These are phyloP conservation scores for Endocalyx cinctus DNA, from an alignment of 2,329 filamentous ascomycete species.

Conservation along the genomic window DNA sequence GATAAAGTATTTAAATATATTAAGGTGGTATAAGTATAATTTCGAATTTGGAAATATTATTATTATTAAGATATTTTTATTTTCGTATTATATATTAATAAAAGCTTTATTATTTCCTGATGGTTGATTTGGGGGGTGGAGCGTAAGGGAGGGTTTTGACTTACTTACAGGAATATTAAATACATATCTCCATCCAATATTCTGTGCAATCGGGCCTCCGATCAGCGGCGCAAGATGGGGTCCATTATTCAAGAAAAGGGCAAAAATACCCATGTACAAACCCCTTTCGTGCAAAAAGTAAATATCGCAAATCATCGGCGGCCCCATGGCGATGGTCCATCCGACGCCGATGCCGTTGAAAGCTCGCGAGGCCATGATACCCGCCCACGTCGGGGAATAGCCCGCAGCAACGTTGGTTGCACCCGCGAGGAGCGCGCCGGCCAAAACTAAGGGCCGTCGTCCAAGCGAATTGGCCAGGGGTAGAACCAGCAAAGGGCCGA, in stretches of 20 bases:
- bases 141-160: too few relatives aligned
- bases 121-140: too few relatives aligned
- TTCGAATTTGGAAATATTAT: too few relatives aligned
- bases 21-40: too few relatives aligned
- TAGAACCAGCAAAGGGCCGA: too few relatives aligned
- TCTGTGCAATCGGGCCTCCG: conserved; percentile 24
- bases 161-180: conserved; percentile 22
- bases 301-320: conserved; percentile 15
- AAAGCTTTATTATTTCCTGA: too few relatives aligned
- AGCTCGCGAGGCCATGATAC: conserved; percentile 14
- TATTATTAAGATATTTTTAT: too few relatives aligned
- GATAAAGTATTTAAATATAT: too few relatives aligned
- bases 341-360: conserved; percentile 15
- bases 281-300: conserved; percentile 20
- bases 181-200: conserved; percentile 20
- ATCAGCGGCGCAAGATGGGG: conserved; percentile 16
- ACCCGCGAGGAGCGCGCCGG: conserved; percentile 25
- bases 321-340: conserved; percentile 13
- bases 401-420: conserved; percentile 21
- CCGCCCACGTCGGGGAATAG: conserved; percentile 15
- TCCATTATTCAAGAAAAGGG: conserved; percentile 18
- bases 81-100: too few relatives aligned
- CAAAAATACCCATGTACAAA: conserved; percentile 19
- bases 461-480: too few relatives aligned
- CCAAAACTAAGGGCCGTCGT: conserved; percentile 27